Evolutionary conservation across 108 stramenopile species (phyloP).

Genomic region (Nannochloropsis salina): DNA sequence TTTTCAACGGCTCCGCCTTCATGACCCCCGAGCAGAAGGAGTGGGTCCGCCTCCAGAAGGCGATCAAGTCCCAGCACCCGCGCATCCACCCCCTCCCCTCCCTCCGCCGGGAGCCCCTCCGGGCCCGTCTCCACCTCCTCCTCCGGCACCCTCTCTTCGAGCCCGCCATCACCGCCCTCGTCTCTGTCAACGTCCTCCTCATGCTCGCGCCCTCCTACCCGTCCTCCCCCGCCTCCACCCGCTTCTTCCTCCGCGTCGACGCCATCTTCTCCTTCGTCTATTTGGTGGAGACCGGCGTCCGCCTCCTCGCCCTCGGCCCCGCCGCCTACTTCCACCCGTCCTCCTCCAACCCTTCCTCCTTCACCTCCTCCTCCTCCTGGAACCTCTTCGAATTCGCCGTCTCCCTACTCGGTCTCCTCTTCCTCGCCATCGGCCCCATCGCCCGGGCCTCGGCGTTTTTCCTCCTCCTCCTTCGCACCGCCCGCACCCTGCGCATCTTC

Average conservation of each 20-base stretch:
- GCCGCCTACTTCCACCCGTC: background rate
- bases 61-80: background rate
- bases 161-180: background rate
- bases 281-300: background rate
- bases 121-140: background rate
- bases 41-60: conserved; percentile 12
- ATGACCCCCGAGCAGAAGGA: background rate
- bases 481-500: background rate
- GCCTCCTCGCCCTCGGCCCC: background rate
- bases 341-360: background rate
- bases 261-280: background rate
- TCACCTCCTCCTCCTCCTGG: background rate
- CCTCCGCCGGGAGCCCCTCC: background rate
- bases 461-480: background rate
- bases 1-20: background rate
- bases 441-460: background rate
- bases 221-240: background rate
- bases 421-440: background rate
- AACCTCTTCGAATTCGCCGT: background rate
- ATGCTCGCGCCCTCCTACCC: conserved; percentile 5
- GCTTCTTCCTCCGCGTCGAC: background rate
- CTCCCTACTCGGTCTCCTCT: background rate
- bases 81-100: background rate
- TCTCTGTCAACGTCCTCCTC: background rate
- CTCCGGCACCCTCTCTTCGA: background rate